Conservation (phyloP, 305 asterid species). For the Ajuga reptans region DNA sequence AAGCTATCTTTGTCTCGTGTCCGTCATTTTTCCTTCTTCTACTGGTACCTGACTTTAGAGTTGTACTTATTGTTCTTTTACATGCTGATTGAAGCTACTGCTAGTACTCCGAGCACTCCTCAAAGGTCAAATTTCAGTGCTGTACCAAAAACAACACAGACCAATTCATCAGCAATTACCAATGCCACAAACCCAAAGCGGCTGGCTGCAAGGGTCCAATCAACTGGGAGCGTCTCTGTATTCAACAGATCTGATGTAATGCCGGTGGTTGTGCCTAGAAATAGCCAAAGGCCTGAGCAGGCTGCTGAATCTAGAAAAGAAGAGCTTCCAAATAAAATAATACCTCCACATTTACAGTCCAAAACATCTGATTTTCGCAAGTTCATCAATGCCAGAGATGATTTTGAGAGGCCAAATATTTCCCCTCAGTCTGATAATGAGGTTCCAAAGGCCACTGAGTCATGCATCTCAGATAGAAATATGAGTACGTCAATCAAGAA, state of each 20-base stretch:
- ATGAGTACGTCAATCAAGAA: conserved; percentile 38
- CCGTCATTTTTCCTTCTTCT: neutral
- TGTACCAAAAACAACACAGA: conserved; percentile 46
- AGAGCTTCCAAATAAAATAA: conserved; percentile 49
- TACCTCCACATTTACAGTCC: conserved; percentile 50
- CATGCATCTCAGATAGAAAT: conserved; percentile 42
- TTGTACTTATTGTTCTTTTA: conserved; percentile 23
- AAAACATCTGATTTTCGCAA: conserved; percentile 57
- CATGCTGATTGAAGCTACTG: conserved; percentile 50
- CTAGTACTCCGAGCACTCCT: conserved; percentile 67
- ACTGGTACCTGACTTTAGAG: neutral
- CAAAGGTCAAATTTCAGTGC: conserved; percentile 52
- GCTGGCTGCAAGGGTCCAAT: conserved; percentile 56
- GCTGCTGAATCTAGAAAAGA: conserved; percentile 74
- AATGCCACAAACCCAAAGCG: conserved; percentile 50
- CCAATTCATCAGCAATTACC: conserved; percentile 36
- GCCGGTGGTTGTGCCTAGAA: conserved; percentile 78
- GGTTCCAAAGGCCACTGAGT: conserved; percentile 39
- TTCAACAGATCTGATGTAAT: conserved; percentile 61
- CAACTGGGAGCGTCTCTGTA: conserved; percentile 37
- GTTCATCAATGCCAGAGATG: conserved; percentile 50
- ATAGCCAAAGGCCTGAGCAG: conserved; percentile 57
- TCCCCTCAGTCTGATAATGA: conserved; percentile 47
- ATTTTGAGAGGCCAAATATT: conserved; percentile 40
- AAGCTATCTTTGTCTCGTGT: conserved; percentile 30